Evolutionary conservation across 2,329 filamentous ascomycete genomes (phyloP), one percentile per base, ranked within the genome.

Genomic region (Orbilia brochopaga): DNA sequence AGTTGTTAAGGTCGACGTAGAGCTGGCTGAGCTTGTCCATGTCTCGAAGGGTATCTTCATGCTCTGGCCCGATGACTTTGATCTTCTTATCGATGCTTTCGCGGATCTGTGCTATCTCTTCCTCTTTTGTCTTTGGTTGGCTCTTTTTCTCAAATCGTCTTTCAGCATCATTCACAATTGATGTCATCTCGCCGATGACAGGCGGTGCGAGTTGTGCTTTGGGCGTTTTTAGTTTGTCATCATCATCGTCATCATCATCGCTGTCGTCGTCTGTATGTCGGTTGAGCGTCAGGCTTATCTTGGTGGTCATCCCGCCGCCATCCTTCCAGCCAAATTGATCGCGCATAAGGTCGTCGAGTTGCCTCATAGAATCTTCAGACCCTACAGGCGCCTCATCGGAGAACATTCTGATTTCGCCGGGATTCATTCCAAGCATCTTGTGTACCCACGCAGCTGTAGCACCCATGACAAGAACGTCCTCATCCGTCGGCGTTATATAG

Each of bases 401-500:
- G n/a, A 40, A 23, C 52, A 55, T 55, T 21, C 44, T 5, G 21
- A 55, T 21, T 30, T 55, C 52, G n/a, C 27, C 30, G 21, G 52
- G 52, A 15, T 55, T 17, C 11, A 21, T 35, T 24, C 35, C 59
- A 8, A 63, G 50, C 59, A 48, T 44, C 35, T 54, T 63, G 35
- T 63, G 59, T 27, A 63, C 35, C 59, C 59, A 63, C 7, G 59
- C 59, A 2, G 51, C 40, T 15, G 59, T 63, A 6, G 59, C 59
- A 10, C 37, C 59, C n/a, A 44, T 46, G 8, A 55, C 44, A 3
- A 63, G 48, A 13, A 50, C 51, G 10, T 54, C 21, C 32, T 63
- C 59, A n/a, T 54, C 52, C 21, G 52, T 55, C 10, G 52, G 52
- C 19, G 19, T 63, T 44, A n/a, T 35, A 19, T 37, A 30, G 32